phyloP scores from a whole-genome alignment of 805 yeast genomes.

The Hanseniaspora taiwanica region DNA sequence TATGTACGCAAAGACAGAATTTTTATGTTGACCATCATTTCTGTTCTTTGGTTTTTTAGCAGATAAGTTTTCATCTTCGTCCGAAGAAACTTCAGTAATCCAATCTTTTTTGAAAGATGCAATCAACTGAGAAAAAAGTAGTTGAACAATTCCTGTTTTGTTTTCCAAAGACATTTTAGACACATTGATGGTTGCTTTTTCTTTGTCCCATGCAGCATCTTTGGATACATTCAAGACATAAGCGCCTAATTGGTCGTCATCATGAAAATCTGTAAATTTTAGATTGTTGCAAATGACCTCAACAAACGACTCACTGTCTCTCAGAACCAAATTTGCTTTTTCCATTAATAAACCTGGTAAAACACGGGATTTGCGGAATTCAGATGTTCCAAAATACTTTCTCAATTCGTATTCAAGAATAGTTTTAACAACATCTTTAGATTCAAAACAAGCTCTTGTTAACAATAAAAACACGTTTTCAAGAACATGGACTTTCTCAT shows the following conservation, averaged over 20 bases:
- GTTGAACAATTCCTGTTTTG: constrained; percentile 47
- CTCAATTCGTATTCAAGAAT: constrained; percentile 34
- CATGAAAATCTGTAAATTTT: constrained; percentile 33
- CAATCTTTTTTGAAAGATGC: constrained; percentile 29
- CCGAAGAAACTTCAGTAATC: constrained; percentile 24
- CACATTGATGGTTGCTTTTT: constrained; percentile 8
- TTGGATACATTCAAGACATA: constrained; percentile 15
- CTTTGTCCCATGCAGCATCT: constrained; percentile 14
- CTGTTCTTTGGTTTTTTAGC: constrained; percentile 20
- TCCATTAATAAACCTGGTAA: constrained; percentile 36
- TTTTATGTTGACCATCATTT: constrained; percentile 30
- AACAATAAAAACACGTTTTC: constrained; percentile 40
- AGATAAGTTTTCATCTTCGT: constrained; percentile 13
- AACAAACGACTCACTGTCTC: constrained; percentile 19
- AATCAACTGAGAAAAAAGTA: constrained; percentile 55
- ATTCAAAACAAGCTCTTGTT: constrained; percentile 61
- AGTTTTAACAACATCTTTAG: constrained; percentile 32
- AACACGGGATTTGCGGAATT: constrained; percentile 25
- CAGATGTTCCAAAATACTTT: background rate
- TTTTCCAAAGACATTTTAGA: constrained; percentile 4
- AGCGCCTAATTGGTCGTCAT: constrained; percentile 20
- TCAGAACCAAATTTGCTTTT: constrained; percentile 30
- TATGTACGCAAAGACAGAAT: constrained; percentile 49
- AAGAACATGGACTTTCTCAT: constrained; percentile 27
- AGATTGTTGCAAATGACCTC: constrained; percentile 10